phyloP scores from a whole-genome alignment of 495 filamentous ascomycete species.

The Penicillium fimorum region DNA sequence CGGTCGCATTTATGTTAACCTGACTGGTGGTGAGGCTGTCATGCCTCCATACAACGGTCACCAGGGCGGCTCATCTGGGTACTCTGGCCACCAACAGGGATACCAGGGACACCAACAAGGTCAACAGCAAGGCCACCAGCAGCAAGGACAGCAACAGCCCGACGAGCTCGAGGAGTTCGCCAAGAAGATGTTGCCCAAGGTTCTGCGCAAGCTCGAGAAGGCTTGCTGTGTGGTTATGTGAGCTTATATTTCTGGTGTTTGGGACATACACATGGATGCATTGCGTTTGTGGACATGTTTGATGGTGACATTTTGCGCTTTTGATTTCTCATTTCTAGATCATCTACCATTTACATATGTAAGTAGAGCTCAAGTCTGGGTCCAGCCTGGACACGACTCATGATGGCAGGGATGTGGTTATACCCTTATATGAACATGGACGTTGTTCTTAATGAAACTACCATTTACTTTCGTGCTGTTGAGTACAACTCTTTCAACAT shows the following conservation, averaged over 20 bases:
- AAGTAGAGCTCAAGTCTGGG: background rate
- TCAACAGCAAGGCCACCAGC: slow-evolving; percentile 34
- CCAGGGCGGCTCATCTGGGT: slow-evolving; percentile 21
- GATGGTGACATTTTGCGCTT: background rate
- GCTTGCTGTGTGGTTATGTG: slow-evolving; percentile 81
- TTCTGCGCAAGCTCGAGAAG: slow-evolving; percentile 64
- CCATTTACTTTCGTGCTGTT: background rate
- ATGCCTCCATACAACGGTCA: slow-evolving; percentile 48
- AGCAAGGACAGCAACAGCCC: slow-evolving; percentile 49
- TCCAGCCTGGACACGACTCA: slow-evolving; percentile 6
- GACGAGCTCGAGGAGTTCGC: slow-evolving; percentile 65
- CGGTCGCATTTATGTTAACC: slow-evolving; percentile 75
- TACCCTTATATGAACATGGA: slow-evolving; percentile 10
- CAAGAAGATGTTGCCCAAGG: slow-evolving; percentile 57
- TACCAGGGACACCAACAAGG: slow-evolving; percentile 38
- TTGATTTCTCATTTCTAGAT: background rate
- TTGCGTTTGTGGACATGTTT: background rate
- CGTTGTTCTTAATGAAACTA: slow-evolving; percentile 8
- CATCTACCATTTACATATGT: background rate
- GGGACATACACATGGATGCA: slow-evolving; percentile 1
- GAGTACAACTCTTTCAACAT: background rate
- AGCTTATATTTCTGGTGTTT: slow-evolving; percentile 17
- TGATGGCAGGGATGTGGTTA: slow-evolving; percentile 10
- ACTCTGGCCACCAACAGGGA: slow-evolving; percentile 9
- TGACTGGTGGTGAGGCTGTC: slow-evolving; percentile 59